Evolutionary conservation across 176 grass and related monocot genomes (phyloP), one percentile per base, ranked within the genome.

Genomic region (Tillandsia fasciculata): DNA sequence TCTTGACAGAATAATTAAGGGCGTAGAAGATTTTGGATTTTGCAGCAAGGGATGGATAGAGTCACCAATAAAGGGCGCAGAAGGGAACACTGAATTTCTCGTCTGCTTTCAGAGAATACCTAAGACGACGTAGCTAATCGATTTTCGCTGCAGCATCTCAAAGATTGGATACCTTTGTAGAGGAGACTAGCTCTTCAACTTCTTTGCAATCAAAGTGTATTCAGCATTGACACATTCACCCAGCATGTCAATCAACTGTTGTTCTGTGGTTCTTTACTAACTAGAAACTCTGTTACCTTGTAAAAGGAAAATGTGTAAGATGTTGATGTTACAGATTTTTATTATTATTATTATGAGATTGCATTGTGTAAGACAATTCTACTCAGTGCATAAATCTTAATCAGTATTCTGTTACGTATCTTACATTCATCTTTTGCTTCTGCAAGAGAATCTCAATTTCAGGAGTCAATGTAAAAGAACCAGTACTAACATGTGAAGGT

Each of bases 41-140:
- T 70, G 74, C 75, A 77, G 58, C 54, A 78, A 81, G 72, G 93
- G 93, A 2, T 97, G 93, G 89, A 92, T 97, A 14, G 86, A 90
- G 53, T 97, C 93, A 29, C 89, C 89, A 26, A 85, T 92, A 33
- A 97, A 92, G 68, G 93, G 89, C 0, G 86, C 93, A 9, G 93
- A 92, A 82, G 89, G 93, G 27, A 97, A 90, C 74, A 90, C 1
- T 9, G 89, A 97, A 53, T 92, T 97, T 68, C 93, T 97, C 75
- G 89, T 79, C 59, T 92, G 68, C 76, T 86, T 86, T 68, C 69
- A 78, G n/a, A 81, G 83, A 69, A 53, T 64, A 14, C 74, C 83
- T 13, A 8, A 10, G 17, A n/a, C 56, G 10, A 61, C 56, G 10
- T 61, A 20, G 6, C 8, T 23, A 61, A 9, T 61, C 2, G 12